Conservation (phyloP, 192 early-diverging fungal genomes). For the Backusella parvicylindrica region DNA sequence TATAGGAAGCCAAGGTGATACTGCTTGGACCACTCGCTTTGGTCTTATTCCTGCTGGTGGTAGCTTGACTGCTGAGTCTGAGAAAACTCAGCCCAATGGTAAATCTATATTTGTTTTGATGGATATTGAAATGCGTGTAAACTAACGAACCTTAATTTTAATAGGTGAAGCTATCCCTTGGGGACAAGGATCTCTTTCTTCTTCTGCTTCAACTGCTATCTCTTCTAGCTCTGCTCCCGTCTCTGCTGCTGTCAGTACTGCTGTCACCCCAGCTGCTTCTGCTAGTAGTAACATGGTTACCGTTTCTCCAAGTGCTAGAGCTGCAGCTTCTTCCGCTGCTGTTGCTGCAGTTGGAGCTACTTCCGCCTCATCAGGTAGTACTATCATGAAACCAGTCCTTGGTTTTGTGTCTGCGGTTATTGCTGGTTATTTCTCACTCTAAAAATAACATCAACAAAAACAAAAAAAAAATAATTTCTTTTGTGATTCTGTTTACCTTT, state of each 20-base stretch:
- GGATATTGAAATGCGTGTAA: neutral
- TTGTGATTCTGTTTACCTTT: neutral
- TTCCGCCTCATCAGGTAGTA: neutral
- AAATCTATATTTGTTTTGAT: conserved; percentile 1
- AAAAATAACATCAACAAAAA: neutral
- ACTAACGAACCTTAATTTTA: neutral
- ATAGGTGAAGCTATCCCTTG: conserved; percentile 3
- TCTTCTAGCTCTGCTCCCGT: neutral
- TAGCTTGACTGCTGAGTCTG: neutral
- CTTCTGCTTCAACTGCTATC: neutral
- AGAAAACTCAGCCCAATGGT: conserved; percentile 21
- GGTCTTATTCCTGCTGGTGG: conserved; percentile 28
- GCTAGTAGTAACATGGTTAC: neutral
- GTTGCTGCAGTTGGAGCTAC: neutral
- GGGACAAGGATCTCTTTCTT: neutral
- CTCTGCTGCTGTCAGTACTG: neutral
- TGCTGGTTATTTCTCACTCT: conserved; percentile 13
- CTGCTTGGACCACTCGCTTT: conserved; percentile 39
- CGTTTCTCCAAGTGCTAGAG: neutral
- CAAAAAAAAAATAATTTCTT: neutral
- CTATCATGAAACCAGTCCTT: neutral
- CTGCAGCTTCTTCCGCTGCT: neutral
- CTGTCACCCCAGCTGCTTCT: neutral
- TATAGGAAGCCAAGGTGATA: conserved; percentile 5
- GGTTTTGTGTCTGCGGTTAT: neutral